These are phyloP conservation scores for Colletotrichum phormii DNA, from an alignment of 2,329 filamentous ascomycete genomes.

Conservation along the genomic window DNA sequence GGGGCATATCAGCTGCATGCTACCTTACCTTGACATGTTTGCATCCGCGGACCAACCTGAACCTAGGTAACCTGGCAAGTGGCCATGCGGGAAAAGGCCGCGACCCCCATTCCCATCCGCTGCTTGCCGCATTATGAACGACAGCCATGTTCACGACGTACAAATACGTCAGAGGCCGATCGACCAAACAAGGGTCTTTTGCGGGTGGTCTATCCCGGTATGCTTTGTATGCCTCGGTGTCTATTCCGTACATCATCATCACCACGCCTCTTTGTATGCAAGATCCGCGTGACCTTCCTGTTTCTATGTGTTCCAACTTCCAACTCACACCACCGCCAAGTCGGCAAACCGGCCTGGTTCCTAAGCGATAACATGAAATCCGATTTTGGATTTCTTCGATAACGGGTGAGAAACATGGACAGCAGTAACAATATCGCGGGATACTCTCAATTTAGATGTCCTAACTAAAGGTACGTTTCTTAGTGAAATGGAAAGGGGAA, in stretches of 20 bases:
- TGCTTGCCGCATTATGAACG: conserved; percentile 4
- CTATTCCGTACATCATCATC: background rate
- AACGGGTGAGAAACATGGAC: too few relatives aligned
- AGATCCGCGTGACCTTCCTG: background rate
- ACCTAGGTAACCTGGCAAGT: background rate
- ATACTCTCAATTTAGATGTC: conserved; percentile 27
- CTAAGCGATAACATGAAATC: too few relatives aligned
- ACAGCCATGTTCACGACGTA: background rate
- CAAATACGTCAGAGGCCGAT: background rate
- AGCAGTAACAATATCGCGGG: background rate
- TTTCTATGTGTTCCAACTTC: background rate
- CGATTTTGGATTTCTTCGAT: too few relatives aligned
- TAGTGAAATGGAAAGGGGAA: conserved; percentile 30
- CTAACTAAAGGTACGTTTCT: conserved; percentile 26
- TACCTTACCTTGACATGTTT: conserved; percentile 13
- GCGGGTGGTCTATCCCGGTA: background rate
- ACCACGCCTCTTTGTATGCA: background rate
- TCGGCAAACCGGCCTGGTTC: background rate
- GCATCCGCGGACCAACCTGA: background rate
- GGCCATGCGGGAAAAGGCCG: background rate
- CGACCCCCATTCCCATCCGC: conserved; percentile 13
- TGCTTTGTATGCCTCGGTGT: too few relatives aligned
- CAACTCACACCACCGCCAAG: background rate
- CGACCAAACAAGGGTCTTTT: background rate
- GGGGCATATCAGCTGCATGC: background rate